A percentile compares a stretch with the other conserved stretches of the same genome.
Conservation (phyloP, 2,329 filamentous ascomycete genomes). For the Venturia oleaginea region DNA sequence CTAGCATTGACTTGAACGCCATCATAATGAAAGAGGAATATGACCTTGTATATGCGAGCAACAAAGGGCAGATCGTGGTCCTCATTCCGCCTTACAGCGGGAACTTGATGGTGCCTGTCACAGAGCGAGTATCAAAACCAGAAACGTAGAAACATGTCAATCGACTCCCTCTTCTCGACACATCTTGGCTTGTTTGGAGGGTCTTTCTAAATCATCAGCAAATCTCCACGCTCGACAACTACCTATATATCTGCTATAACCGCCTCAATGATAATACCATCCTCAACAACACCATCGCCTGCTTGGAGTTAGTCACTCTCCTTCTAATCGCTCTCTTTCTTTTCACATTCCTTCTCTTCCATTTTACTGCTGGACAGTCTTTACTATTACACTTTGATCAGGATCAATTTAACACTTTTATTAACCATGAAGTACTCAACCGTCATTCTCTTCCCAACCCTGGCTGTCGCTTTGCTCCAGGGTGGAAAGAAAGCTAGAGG, state of each 20-base stretch:
- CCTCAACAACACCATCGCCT: constrained; percentile 4
- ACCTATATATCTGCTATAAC: constrained; percentile 9
- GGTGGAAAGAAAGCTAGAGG: neutral
- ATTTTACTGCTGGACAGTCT: constrained; percentile 12
- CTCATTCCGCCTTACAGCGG: neutral
- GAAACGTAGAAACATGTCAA: constrained; percentile 13
- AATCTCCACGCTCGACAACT: constrained; percentile 6
- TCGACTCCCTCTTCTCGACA: constrained; percentile 1
- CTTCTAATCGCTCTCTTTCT: constrained; percentile 4
- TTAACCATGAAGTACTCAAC: constrained; percentile 13
- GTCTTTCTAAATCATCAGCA: neutral
- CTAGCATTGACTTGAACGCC: neutral
- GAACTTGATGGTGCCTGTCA: neutral
- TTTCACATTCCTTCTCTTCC: constrained; percentile 11
- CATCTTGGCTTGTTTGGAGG: constrained; percentile 10
- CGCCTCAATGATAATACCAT: neutral
- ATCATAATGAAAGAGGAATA: neutral
- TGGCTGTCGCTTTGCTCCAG: neutral
- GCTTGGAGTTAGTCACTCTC: constrained; percentile 3
- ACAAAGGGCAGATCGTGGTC: neutral
- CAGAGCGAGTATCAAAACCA: constrained; percentile 10
- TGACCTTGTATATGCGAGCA: neutral
- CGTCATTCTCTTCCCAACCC: constrained; percentile 10
- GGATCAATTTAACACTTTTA: neutral
- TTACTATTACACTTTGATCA: constrained; percentile 3